Percentiles rank a stretch among this genome's conserved stretches.
phyloP scores from a whole-genome alignment of 148 eudicot species.

The Heliosperma pusillum region DNA sequence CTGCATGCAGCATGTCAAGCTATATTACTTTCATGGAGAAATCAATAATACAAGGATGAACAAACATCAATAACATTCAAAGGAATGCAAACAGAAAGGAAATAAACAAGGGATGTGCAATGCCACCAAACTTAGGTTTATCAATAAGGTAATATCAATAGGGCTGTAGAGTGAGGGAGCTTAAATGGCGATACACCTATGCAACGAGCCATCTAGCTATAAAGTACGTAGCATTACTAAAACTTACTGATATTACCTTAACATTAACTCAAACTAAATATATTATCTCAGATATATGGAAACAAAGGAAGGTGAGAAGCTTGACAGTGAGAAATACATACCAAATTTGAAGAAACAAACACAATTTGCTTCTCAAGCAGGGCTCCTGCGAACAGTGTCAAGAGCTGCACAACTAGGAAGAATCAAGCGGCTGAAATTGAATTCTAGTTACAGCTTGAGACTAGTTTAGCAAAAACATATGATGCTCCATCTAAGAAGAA shows the following conservation, averaged over 20 bases:
- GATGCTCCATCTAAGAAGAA: not conserved
- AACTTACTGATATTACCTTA: not conserved
- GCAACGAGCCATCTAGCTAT: not conserved
- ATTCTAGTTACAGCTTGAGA: not conserved
- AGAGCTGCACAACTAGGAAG: constrained; percentile 51
- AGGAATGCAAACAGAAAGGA: not conserved
- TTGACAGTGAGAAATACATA: constrained; percentile 28
- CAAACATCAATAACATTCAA: not conserved
- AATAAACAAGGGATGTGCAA: not conserved
- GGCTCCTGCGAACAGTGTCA: constrained; percentile 83
- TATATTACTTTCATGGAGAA: constrained; percentile 3
- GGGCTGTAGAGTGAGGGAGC: not conserved
- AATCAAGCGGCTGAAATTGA: constrained; percentile 4
- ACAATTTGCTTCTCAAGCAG: constrained; percentile 92
- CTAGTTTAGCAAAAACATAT: not conserved
- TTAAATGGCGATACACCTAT: not conserved
- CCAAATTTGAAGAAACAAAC: constrained; percentile 86
- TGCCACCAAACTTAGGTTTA: not conserved
- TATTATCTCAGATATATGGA: not conserved
- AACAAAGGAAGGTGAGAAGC: constrained; percentile 8
- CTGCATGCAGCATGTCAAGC: constrained; percentile 37
- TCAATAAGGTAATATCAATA: not conserved
- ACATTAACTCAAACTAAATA: not conserved
- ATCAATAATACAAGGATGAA: constrained; percentile 9
- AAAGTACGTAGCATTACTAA: too few relatives aligned